phyloP scores from a whole-genome alignment of 164 flowering plant species.

The Magnolia sinica region DNA sequence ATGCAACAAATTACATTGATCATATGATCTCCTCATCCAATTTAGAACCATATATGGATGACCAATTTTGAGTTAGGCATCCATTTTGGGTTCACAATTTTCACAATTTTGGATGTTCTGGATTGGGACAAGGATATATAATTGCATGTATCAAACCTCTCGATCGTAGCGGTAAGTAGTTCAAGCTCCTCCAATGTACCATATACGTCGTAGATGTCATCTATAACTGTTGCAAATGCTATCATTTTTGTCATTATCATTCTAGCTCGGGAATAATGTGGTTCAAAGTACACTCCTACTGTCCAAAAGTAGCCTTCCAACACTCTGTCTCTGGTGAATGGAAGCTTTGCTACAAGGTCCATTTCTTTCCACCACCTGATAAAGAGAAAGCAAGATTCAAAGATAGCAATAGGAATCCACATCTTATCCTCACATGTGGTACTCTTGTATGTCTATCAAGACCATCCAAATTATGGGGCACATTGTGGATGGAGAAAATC shows the following conservation, averaged over 20 bases:
- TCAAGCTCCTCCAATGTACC: slow-evolving; percentile 10
- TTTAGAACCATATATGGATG: no score
- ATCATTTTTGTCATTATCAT: neutral
- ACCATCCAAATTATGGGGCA: no score
- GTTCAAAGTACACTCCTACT: neutral
- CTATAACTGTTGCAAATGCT: neutral
- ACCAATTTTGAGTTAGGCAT: no score
- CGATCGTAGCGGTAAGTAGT: neutral
- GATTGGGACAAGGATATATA: neutral
- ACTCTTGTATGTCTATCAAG: no score
- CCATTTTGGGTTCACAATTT: no score
- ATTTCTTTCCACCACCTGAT: slow-evolving; percentile 9
- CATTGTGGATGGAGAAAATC: no score
- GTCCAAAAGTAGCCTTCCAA: slow-evolving; percentile 11
- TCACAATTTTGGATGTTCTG: no score
- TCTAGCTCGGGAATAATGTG: slow-evolving; percentile 1
- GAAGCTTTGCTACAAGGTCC: slow-evolving; percentile 5
- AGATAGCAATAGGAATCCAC: no score
- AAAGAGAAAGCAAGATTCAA: neutral
- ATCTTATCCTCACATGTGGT: no score
- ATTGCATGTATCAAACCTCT: neutral
- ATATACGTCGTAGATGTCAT: slow-evolving; percentile 8
- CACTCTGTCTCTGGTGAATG: slow-evolving; percentile 8
- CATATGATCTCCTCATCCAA: no score
- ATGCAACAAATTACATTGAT: no score